Base-by-base conservation (phyloP, 345 rosid genomes). In the Acer campestre region DNA sequence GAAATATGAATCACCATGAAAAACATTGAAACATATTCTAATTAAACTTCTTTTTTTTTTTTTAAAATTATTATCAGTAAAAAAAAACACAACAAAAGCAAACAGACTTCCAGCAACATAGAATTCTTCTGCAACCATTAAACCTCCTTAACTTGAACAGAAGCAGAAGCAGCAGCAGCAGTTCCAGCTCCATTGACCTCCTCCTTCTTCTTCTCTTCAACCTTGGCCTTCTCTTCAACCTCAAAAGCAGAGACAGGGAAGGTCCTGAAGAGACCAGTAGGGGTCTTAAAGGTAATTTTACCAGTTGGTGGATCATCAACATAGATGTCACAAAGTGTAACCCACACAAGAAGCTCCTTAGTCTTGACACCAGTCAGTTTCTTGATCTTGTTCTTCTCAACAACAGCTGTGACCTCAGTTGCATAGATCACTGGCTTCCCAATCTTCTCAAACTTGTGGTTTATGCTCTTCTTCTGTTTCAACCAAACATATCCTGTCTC, bases 311-410 rank as follows among this genome's bases (percentile, higher is more conserved):
- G 87, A 8, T 86, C 90, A 61, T 92, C 89, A 1, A 85, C 6
- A 44, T 63, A 89, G 71, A 96, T 96, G 18, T 96, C 97, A 48
- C 80, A 63, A 62, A 96, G 68, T 8, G 84, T 29, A 27, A 96
- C 55, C 99, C 99, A 94, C 40, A 94, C 11, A 67, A 96, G 81
- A 40, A 94, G 90, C 90, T 96, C 99, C 85, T 91, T 92, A 74
- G 93, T 84, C 90, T 94, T 94, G 35, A 95, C 99, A n/a, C 99
- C 99, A 3, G 93, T 94, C 67, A 95, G 96, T 79, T 90, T 94
- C 97, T 90, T 95, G 90, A 95, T 93, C 93, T 77, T 92, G 42
- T 79, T 75, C 5, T 76, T 58, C 87, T 87, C 90, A 0, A 87
- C 86, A 1, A 82, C 61, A 0, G 99, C 99, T 2, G 97, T 94